Base-by-base conservation (phyloP, 106 monocot species). In the Acorus calamus region DNA sequence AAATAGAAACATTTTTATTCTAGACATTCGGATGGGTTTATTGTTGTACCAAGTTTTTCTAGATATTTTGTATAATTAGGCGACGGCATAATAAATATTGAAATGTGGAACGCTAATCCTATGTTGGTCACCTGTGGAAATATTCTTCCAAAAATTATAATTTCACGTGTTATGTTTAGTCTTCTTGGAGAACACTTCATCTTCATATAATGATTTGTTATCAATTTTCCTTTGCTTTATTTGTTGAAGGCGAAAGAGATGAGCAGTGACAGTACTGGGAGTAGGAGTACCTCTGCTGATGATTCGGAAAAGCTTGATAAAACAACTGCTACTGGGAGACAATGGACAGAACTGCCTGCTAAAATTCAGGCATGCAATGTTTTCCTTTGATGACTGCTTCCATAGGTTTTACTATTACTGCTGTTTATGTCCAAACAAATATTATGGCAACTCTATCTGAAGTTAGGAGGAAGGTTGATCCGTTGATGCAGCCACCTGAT, bases 261-360 rank as follows among this genome's bases (percentile, higher is more conserved):
- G 54, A 73, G 58, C 49, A 66, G 66, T 45, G 71, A 76, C 55
- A 72, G 69, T 47, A 54, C 50, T 53, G 57, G 54, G 53, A 59
- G 61, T 54, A 47, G 10, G 53, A 61, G 61, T 49, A 66, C 47
- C 14, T 10, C 72, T 9, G 49, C 49, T 54, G 69, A 69, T 49
- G 67, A 71, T 72, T 58, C 62, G 55, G 76, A 85, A 64, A 93
- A 82, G 54, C 46, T 70, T 61, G 80, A 72, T 57, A 78, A 67
- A 67, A 44, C 60, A 46, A 44, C 68, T 53, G 11, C 42, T 8
- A 44, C 60, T 76, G 79, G 76, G 61, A 84, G 79, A 71, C 79
- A 75, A 62, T 78, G 77, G 84, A 13, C 71, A 28, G 81, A 89
- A 64, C 65, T 73, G 56, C 48, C 73, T 42, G 53, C 46, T 28